Percentiles rank a stretch among this genome's conserved stretches.
These are phyloP conservation scores for Paxillus involutus DNA, from an alignment of 768 basidiomycete species.

Conservation along the genomic window DNA sequence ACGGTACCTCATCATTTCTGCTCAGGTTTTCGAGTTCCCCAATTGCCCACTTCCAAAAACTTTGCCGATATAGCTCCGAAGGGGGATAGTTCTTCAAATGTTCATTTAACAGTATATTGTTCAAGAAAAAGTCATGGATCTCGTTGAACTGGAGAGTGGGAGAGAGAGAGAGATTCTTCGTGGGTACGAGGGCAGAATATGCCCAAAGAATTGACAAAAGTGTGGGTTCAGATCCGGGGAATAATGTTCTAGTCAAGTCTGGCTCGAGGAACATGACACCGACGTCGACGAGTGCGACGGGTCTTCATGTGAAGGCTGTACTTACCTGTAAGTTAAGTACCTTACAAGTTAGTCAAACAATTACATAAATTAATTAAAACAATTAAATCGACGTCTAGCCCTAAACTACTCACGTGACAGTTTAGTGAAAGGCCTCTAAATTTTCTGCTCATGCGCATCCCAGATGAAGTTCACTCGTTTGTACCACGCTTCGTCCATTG, in stretches of 20 bases:
- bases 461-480: slow-evolving; percentile 23
- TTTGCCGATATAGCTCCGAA: slow-evolving; percentile 56
- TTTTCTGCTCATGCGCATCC: slow-evolving; percentile 12
- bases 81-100: slow-evolving; percentile 64
- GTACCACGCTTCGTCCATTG: slow-evolving; percentile 9
- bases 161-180: slow-evolving; percentile 44
- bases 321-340: too few relatives aligned
- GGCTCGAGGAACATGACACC: background rate
- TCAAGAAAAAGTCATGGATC: slow-evolving; percentile 58
- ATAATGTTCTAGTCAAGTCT: background rate
- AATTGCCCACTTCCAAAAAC: slow-evolving; percentile 77
- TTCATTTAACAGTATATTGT: slow-evolving; percentile 46
- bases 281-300: background rate
- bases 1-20: slow-evolving; percentile 46
- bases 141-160: slow-evolving; percentile 31
- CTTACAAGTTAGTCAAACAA: too few relatives aligned
- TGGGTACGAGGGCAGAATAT: slow-evolving; percentile 53
- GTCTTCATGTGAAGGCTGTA: too few relatives aligned
- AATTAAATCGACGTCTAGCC: slow-evolving; percentile 6
- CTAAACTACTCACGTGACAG: slow-evolving; percentile 26
- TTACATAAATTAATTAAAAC: too few relatives aligned
- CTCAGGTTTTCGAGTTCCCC: slow-evolving; percentile 47
- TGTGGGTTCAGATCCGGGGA: background rate
- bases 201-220: slow-evolving; percentile 47
- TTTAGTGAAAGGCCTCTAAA: slow-evolving; percentile 3